Base-by-base conservation (phyloP, 2,329 filamentous ascomycete species). In the Epichloe glyceriae region DNA sequence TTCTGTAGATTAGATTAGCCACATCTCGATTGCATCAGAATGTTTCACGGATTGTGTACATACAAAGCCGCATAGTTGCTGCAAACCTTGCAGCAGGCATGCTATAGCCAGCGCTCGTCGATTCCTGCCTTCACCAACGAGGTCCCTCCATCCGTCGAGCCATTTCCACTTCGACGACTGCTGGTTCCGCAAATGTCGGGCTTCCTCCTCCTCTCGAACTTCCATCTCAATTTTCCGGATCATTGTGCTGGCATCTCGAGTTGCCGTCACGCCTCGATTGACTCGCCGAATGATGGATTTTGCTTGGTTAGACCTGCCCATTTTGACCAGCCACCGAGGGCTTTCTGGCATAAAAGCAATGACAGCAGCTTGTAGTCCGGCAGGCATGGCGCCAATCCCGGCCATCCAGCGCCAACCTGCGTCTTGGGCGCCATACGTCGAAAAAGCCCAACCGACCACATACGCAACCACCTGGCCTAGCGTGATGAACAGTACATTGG, bases 391-490 rank as follows among this genome's bases (percentile, higher is more conserved):
- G 0, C 90, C 91, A 0, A 96, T 67, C 0, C 90, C 90, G 0
- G 96, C 89, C 79, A 95, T 90, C 83, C 86, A 94, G 47, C 88
- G 75, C 90, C 91, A 97, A 1, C 85, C 88, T 12, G 75, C 77
- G 37, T 61, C 62, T 20, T 64, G 58, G 52, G 69, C 64, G 0
- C 72, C 77, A 52, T 72, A 71, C 51, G 77, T 74, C 5, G 80
- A 76, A 45, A 95, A 83, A 0, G 74, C 65, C 85, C 86, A 95
- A 1, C 91, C 91, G 6, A 89, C 70, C 2, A 94, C 64, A 65
- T 96, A 96, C 2, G 91, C 90, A 19, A 94, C 78, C 2, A 95
- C 86, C 67, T 96, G 90, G 0, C 91, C 91, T 11, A 86, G 73
- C 0, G 90, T 95, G 51, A 96, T 84, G 58, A 94, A 89, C 20